phyloP scores from a whole-genome alignment of 352 stramenopile species.

The Globisporangium spinosum region DNA sequence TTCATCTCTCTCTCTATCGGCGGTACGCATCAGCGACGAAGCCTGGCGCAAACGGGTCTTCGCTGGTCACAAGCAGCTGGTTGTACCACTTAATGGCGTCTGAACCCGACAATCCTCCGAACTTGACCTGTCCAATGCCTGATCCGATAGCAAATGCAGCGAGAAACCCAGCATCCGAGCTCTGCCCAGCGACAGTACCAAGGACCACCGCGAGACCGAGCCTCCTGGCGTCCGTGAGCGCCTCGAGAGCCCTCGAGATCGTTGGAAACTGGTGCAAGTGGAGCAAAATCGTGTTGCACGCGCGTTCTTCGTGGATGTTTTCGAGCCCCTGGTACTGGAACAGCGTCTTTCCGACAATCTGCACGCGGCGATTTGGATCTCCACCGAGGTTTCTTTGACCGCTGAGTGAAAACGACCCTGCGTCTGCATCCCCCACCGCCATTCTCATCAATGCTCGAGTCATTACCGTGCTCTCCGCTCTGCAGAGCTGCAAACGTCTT shows the following conservation, averaged over 20 bases:
- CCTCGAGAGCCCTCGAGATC: conserved; percentile 38
- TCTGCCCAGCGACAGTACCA: conserved; percentile 32
- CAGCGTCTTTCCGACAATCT: conserved; percentile 41
- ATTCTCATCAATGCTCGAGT: background rate
- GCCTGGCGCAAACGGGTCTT: conserved; percentile 37
- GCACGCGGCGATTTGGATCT: conserved; percentile 42
- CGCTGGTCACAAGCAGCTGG: conserved; percentile 38
- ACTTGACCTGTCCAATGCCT: conserved; percentile 66
- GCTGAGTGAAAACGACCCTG: background rate
- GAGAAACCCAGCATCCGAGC: conserved; percentile 34
- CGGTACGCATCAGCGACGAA: conserved; percentile 40
- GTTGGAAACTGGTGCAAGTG: conserved; percentile 54
- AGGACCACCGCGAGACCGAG: conserved; percentile 55
- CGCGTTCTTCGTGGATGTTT: conserved; percentile 43
- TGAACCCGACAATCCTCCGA: conserved; percentile 44
- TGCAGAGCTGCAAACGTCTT: conserved; percentile 48
- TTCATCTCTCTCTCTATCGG: conserved; percentile 12
- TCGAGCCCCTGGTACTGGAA: conserved; percentile 39
- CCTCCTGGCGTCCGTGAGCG: conserved; percentile 40
- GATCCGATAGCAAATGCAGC: conserved; percentile 44
- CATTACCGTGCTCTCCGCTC: conserved; percentile 41
- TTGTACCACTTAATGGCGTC: conserved; percentile 59
- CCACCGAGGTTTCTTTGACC: conserved; percentile 27
- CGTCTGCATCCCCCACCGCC: background rate
- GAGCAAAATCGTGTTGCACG: conserved; percentile 58